Evolutionary conservation across 768 basidiomycete species (phyloP), one percentile per base, ranked within the genome.

Genomic region (Boletus patriciae): DNA sequence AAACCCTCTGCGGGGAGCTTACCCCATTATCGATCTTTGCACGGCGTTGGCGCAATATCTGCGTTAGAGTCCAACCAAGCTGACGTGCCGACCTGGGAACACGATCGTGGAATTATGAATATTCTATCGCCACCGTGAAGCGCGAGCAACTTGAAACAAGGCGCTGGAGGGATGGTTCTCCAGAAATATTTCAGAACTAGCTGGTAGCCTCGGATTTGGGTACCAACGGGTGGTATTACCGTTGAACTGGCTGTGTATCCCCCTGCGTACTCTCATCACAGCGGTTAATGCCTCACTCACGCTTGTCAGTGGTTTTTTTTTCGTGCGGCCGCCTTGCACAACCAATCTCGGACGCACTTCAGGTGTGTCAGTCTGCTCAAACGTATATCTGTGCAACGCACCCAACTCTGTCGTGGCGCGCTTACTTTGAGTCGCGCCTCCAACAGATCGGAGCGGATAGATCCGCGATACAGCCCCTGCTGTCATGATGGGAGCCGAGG

Each of bases 381-480:
- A 44, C 25, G 41, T 27, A n/a, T n/a, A 43, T 27, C 36, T 13
- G 23, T 44, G 25, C n/a, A 25, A 27, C 23, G 48, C n/a, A 49
- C 18, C 12, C 18, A 43, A 43, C n/a, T n/a, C n/a, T n/a, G 37
- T 29, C 43, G 46, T 43, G 45, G 54, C 46, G 56, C 25, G 12
- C n/a, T 54, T 37, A 29, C 52, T 50, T n/a, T 27, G 12, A 16
- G 25, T 37, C 36, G 21, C 16, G 23, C 16, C 18, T 31, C 12
- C 13, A 25, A 19, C 21, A 50, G 43, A 59, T 59, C 46, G 21
- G 19, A 25, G 23, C 19, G 31, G 21, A 21, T 13, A 45, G 45
- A 47, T 62, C 60, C 46, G 44, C 29, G 60, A 61, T 61, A 36
- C 53, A 56, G 59, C 53, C 60, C 60, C 40, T 15, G 43, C 49